phyloP scores from a whole-genome alignment of 345 rosid species.

The Cochlearia excelsa region DNA sequence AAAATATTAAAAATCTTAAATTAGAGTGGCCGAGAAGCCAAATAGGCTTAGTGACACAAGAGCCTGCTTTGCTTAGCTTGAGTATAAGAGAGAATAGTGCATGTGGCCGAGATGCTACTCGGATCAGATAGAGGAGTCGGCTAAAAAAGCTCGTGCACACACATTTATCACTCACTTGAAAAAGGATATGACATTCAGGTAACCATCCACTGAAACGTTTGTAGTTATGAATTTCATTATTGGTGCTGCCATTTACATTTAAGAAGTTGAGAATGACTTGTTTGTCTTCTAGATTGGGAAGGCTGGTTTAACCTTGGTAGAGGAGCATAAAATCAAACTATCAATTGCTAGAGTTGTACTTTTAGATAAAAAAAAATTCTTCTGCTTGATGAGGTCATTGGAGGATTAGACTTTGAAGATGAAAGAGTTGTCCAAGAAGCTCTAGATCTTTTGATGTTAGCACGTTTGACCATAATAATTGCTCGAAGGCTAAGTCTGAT shows the following conservation, averaged over 20 bases:
- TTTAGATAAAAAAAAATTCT: constrained; percentile 75
- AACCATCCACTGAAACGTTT: constrained; percentile 5
- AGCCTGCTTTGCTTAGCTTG: constrained; percentile 88
- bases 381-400: constrained; percentile 94
- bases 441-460: constrained; percentile 89
- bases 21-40: constrained; percentile 93
- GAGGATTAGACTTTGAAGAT: constrained; percentile 94
- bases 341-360: constrained; percentile 97
- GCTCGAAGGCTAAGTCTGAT: constrained; percentile 92
- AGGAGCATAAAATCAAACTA: constrained; percentile 86
- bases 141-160: constrained; percentile 93
- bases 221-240: constrained; percentile 7
- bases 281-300: constrained; percentile 66
- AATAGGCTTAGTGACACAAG: constrained; percentile 98
- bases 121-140: constrained; percentile 95
- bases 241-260: constrained; percentile 1
- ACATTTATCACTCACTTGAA: constrained; percentile 81
- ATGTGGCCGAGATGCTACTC: constrained; percentile 77
- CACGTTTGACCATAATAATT: constrained; percentile 91
- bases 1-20: constrained; percentile 83
- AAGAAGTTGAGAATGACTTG: constrained; percentile 10
- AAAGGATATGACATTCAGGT: constrained; percentile 94
- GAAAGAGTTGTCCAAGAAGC: constrained; percentile 88
- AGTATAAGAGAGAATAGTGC: constrained; percentile 86
- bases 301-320: constrained; percentile 76